Evolutionary conservation across 352 stramenopile species (phyloP), one percentile per base, ranked within the genome.

Genomic region (Globisporangium canariense): DNA sequence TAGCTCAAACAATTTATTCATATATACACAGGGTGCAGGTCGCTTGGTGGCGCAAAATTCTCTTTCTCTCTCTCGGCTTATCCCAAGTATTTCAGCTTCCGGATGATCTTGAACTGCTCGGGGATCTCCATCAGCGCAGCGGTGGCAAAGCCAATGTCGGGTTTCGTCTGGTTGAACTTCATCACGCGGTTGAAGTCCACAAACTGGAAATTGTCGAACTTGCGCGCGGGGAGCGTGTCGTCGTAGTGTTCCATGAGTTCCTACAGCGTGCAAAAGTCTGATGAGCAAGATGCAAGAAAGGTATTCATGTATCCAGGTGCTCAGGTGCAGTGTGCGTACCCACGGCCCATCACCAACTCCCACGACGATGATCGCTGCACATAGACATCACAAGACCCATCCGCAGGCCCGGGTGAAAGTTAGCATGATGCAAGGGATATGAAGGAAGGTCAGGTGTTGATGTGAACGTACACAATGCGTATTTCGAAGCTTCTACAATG

Each of bases 151-250:
- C 71, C 77, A 22, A 88, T 56, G 7, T 89, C 83, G 1, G 80
- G 80, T 32, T 89, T 83, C 22, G 70, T 54, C 1, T 55, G 59
- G 52, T 86, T 85, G n/a, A 77, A 66, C 40, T 68, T 69, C 57
- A 88, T 77, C 40, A 91, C 69, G 45, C 75, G 47, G 52, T 74
- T 82, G 36, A 83, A 87, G 36, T 91, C 75, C 7, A 94, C 78
- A 52, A 91, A 92, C 67, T 90, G 82, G 58, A 93, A 93, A 54
- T 94, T 94, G 60, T 90, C 79, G 40, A 93, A 93, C 18, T 66
- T 77, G 20, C 83, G 80, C 43, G 58, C 56, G 0, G 82, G 80
- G 13, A 94, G 68, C 25, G 68, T 61, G 53, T 86, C 76, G 49
- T 89, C 74, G 64, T 84, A 91, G 47, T 86, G 64, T 34, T 86